Evolutionary conservation across 371 early-diverging fungal species (phyloP), one percentile per base, ranked within the genome.

Genomic region (Mucor mucedo): DNA sequence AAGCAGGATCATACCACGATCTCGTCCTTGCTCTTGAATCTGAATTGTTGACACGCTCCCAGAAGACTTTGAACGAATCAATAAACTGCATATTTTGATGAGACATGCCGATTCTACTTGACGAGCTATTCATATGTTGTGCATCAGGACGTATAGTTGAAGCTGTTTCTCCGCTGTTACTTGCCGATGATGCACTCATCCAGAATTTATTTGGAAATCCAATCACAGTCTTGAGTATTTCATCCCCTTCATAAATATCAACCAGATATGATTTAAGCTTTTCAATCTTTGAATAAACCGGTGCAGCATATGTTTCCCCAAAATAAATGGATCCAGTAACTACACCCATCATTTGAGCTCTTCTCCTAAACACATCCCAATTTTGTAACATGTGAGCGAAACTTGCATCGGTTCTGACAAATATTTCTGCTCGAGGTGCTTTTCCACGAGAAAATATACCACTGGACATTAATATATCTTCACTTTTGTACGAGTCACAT

Each of bases 241-340:
- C 92, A 59, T 94, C 95, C 2, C 87, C 80, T 67, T 92, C 93
- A 47, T 80, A 87, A 33, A 93, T 88, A 3, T 84, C 84, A 3
- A 81, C 73, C n/a, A 93, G 70, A 44, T 86, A 89, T 7, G 76
- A 71, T 39, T 87, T 87, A n/a, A 94, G 78, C 44, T 84, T 83
- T 47, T 81, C 79, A 6, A 91, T 77, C 65, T 90, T 89, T 35
- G 85, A 83, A 55, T 87, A 86, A 2, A 89, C 72, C 9, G 83
- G 84, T 48, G 85, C 79, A 32, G 78, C 73, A 41, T 82, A 68
- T 2, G 75, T 66, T 52, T 82, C 77, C 6, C 75, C 84, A 48
- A 77, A 59, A 38, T 68, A 67, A 14, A 71, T 56, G 1, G 77
- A 71, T 0, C 77, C 80, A 1, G 80, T 80, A 2, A 80, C 78